Base-by-base conservation (phyloP, 139 green algal genomes). In the Medakamo hakoo region DNA sequence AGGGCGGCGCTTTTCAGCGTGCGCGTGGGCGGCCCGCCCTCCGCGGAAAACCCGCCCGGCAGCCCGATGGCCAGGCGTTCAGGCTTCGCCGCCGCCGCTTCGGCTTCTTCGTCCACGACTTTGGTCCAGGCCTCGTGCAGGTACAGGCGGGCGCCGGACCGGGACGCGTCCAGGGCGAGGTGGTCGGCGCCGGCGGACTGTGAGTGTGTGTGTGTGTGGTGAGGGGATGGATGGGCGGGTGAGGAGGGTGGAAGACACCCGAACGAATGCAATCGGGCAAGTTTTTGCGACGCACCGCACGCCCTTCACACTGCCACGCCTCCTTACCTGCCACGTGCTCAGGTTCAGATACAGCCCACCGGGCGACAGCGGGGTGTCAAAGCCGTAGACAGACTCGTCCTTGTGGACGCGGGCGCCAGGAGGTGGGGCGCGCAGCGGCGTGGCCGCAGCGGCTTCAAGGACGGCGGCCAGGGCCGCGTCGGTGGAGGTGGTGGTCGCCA, bases 261-360 rank as follows among this genome's bases (percentile, higher is more conserved):
- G 40, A 52, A 21, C 9, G 16, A 52, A 52, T 52, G 40, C 16
- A 9, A 52, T 30, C 29, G 66, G 27, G 31, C 32, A 58, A 64
- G 30, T 63, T 63, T 30, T 29, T 16, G 40, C 40, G 40, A 16
- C 40, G 9, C 40, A 52, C 16, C 40, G 9, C 40, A 52, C 40
- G 16, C 40, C 40, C 40, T 63, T 20, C n/a, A 26, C 59, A 26
- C 23, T 20, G 9, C 5, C 26, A 30, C 30, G 52, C 29, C n/a
- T n/a, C n/a, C n/a, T n/a, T n/a, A 80, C 76, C 67, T 89, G 84
- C 59, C 77, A 85, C 3, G 67, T 89, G n/a, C 66, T 72, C 20
- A 98, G 73, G 75, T 94, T 96, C 60, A 98, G 71, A 78, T 85
- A 96, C 2, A 99, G 73, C 0, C 89, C 89, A 0, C 79, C 81